These are phyloP conservation scores for Piromyces finnis DNA, from an alignment of 192 early-diverging fungal species.

Conservation along the genomic window DNA sequence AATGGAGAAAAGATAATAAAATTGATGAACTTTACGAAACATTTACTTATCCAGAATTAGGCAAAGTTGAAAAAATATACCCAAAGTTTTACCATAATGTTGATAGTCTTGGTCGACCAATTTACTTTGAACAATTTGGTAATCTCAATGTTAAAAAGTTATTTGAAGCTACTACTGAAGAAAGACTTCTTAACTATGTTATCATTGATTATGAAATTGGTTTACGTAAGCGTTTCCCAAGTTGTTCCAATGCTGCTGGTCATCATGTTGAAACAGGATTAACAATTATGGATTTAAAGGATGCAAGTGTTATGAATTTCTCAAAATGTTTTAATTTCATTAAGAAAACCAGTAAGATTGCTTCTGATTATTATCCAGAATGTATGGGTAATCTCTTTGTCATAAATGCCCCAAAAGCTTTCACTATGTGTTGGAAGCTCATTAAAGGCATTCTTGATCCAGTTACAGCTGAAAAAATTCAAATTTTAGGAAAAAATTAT, in stretches of 20 bases:
- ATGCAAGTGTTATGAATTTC: conserved; percentile 59
- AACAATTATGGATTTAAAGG: conserved; percentile 81
- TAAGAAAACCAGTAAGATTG: conserved; percentile 57
- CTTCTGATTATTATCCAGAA: conserved; percentile 90
- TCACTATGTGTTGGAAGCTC: conserved; percentile 59
- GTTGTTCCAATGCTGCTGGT: conserved; percentile 43
- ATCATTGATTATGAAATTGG: conserved; percentile 60
- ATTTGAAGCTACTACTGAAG: conserved; percentile 37
- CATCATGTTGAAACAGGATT: conserved; percentile 63
- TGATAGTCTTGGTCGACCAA: conserved; percentile 75
- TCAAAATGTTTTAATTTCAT: conserved; percentile 44
- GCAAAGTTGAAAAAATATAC: conserved; percentile 38
- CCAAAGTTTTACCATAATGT: conserved; percentile 72
- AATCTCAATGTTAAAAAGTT: conserved; percentile 40
- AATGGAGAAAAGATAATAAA: conserved; percentile 44
- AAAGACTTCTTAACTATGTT: conserved; percentile 51
- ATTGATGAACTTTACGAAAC: not conserved
- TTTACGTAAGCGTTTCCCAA: conserved; percentile 47
- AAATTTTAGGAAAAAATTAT: conserved; percentile 43
- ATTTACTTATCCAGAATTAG: conserved; percentile 46
- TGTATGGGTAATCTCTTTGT: conserved; percentile 78
- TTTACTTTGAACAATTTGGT: conserved; percentile 83
- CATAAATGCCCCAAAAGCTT: conserved; percentile 82
- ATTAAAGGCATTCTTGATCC: conserved; percentile 59
- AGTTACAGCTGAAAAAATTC: conserved; percentile 36